Evolutionary conservation across 139 green algal species (phyloP), one percentile per base, ranked within the genome.

Genomic region (Trebouxia sp.): DNA sequence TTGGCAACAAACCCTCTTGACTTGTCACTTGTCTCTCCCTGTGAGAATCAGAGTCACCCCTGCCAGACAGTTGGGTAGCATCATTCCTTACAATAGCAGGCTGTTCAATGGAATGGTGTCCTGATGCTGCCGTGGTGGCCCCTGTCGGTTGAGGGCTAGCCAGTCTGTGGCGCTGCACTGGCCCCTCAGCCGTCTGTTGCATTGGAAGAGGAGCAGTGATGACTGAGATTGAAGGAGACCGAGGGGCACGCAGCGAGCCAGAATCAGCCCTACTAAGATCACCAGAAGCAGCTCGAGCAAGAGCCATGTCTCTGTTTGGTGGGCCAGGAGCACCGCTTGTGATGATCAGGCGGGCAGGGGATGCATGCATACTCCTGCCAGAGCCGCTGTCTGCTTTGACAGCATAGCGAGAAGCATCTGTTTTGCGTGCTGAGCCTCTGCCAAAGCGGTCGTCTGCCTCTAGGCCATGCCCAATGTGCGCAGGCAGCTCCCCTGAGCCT

Each of bases 401-500:
- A 69, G 58, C 58, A 42, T 69, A 69, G 30, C 58, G 58, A 7
- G 58, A 39, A 1, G 58, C 58, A 5, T 69, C 58, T 69, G 58
- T 30, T 69, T 69, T 69, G 58, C 58, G 58, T 15, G 30, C 58
- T 69, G 58, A 39, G 30, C 28, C 30, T 11, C 58, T 7, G 11
- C 58, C 58, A 41, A 41, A 69, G 28, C 58, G 58, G 28, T 69
- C 58, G 12, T 69, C 58, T 24, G n/a, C 30, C 1, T 69, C 58
- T 26, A 41, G 41, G 28, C 58, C 28, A 69, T 65, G 53, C 1
- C 20, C 53, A 35, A 76, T 53, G 66, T 76, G 66, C 38, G 66
- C 38, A 50, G 66, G 66, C 66, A 76, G 24, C 66, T 76, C 66
- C 24, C 38, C 38, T 48, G 66, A 76, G 66, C 66, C 66, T 26